Evolutionary conservation across 2,329 filamentous ascomycete genomes (phyloP).

Genomic region (Curvularia spicifera): DNA sequence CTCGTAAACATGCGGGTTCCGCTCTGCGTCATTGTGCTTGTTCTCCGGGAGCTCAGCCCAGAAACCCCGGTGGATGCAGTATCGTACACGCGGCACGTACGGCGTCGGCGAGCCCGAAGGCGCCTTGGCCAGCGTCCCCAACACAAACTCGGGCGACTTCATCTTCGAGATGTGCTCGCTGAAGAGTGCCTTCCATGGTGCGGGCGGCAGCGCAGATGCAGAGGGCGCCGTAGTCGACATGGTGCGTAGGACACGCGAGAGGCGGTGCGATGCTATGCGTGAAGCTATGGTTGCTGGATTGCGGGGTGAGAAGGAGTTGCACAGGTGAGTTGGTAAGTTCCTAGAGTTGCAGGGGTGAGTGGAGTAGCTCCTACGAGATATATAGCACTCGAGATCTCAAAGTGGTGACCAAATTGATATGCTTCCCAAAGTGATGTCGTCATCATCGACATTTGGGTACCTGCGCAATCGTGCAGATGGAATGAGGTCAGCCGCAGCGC

Average conservation of each 20-base stretch:
- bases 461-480: conserved; percentile 16
- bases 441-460: conserved; percentile 20
- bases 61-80: conserved; percentile 85
- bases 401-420: conserved; percentile 9
- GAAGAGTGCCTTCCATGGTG: conserved; percentile 61
- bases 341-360: too few relatives aligned
- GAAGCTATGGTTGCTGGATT: conserved; percentile 50
- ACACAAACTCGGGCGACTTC: conserved; percentile 58
- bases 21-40: conserved; percentile 72
- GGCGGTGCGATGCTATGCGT: conserved; percentile 41
- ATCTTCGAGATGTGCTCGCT: conserved; percentile 58
- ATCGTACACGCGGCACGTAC: conserved; percentile 67
- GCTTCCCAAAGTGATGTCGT: conserved; percentile 26
- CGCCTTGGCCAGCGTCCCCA: conserved; percentile 57
- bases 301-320: not conserved
- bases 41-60: conserved; percentile 77
- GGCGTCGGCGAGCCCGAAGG: conserved; percentile 50
- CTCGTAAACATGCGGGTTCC: conserved; percentile 73
- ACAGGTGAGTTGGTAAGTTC: not conserved
- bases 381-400: not conserved
- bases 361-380: too few relatives aligned
- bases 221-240: conserved; percentile 55
- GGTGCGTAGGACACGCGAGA: conserved; percentile 51
- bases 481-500: conserved; percentile 16
- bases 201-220: conserved; percentile 47